phyloP scores from a whole-genome alignment of 139 green algal species.

The Auxenochlorella protothecoides region DNA sequence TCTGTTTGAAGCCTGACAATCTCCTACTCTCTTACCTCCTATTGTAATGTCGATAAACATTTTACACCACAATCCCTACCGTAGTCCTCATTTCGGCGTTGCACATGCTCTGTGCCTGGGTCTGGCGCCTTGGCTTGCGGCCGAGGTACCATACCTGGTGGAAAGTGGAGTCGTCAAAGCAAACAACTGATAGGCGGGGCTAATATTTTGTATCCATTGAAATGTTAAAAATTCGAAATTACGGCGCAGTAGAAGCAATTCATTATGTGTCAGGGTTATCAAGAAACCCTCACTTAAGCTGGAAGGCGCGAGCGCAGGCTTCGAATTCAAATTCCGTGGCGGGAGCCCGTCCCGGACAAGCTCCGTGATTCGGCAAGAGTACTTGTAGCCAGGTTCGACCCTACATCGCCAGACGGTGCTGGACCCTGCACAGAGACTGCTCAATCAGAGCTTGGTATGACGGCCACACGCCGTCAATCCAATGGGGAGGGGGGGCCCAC shows the following conservation, averaged over 20 bases:
- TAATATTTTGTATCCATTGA: not conserved
- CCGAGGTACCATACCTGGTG: constrained; percentile 86
- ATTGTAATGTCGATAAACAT: not conserved
- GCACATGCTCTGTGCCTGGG: constrained; percentile 91
- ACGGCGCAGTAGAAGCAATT: not conserved
- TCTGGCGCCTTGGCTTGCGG: constrained; percentile 88
- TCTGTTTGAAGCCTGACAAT: not conserved
- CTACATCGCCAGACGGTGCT: too few relatives aligned
- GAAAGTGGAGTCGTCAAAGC: constrained; percentile 41
- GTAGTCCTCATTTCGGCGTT: constrained; percentile 86
- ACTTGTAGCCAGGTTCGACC: too few relatives aligned
- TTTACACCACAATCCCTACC: too few relatives aligned
- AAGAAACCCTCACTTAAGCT: too few relatives aligned
- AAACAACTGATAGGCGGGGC: not conserved
- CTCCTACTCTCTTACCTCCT: not conserved
- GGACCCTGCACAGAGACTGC: too few relatives aligned
- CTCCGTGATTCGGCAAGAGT: too few relatives aligned
- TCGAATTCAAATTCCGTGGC: too few relatives aligned
- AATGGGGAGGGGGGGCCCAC: too few relatives aligned
- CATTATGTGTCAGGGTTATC: not conserved
- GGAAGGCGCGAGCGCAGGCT: too few relatives aligned
- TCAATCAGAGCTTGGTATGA: too few relatives aligned
- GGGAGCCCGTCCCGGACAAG: too few relatives aligned
- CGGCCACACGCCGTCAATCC: too few relatives aligned
- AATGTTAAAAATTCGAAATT: not conserved